Evolutionary conservation across 23 red algal genomes (phyloP).

Genomic region (Gracilariopsis chorda): DNA sequence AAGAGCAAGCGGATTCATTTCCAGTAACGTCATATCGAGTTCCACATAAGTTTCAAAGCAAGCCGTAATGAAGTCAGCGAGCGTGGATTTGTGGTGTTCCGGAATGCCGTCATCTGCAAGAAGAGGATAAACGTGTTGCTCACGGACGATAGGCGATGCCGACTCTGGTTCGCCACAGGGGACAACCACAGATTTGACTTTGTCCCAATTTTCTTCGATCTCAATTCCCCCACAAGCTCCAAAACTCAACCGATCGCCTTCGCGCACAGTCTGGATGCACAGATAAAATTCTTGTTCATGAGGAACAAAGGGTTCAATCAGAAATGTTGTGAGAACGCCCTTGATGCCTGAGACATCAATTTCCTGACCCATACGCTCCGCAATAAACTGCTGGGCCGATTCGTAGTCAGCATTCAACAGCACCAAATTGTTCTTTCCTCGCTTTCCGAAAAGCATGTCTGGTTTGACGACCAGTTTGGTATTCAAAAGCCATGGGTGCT

Average conservation of each 20-base stretch:
- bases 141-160: slow-evolving; percentile 19
- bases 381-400: slow-evolving; percentile 48
- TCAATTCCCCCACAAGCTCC: slow-evolving; percentile 90
- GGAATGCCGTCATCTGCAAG: slow-evolving; percentile 23
- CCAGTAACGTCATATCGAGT: slow-evolving; percentile 89
- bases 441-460: slow-evolving; percentile 98
- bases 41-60: slow-evolving; percentile 82
- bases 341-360: slow-evolving; percentile 78
- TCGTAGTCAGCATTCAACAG: slow-evolving; percentile 69
- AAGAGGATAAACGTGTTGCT: slow-evolving; percentile 34
- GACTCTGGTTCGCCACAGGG: slow-evolving; percentile 10
- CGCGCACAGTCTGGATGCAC: slow-evolving; percentile 81
- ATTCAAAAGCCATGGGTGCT: slow-evolving; percentile 74
- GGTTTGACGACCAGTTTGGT: slow-evolving; percentile 94
- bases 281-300: slow-evolving; percentile 90
- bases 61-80: slow-evolving; percentile 67
- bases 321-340: slow-evolving; percentile 79
- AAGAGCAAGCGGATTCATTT: slow-evolving; percentile 94
- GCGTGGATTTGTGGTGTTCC: neutral
- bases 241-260: slow-evolving; percentile 84
- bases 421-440: slow-evolving; percentile 97
- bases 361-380: slow-evolving; percentile 56
- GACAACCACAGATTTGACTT: slow-evolving; percentile 56
- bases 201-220: slow-evolving; percentile 95
- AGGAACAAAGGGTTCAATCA: slow-evolving; percentile 90